phyloP scores from a whole-genome alignment of 2,329 filamentous ascomycete species.

The Microcyclosporella mali region DNA sequence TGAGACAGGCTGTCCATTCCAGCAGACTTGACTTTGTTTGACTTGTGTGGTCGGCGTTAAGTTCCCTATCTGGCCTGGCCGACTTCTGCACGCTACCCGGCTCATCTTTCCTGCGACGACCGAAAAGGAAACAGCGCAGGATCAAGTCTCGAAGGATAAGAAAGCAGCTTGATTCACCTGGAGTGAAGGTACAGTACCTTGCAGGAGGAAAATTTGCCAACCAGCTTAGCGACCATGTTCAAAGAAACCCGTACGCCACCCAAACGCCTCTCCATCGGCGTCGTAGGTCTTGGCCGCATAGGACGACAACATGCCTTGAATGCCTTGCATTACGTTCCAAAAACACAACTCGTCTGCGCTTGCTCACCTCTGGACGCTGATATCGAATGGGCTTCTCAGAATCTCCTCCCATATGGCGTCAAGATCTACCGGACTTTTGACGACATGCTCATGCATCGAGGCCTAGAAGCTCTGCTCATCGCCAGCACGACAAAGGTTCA shows the following conservation, averaged over 20 bases:
- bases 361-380: slow-evolving; percentile 36
- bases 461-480: slow-evolving; percentile 50
- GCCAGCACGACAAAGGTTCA: slow-evolving; percentile 51
- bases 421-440: slow-evolving; percentile 50
- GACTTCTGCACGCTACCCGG: no score
- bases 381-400: slow-evolving; percentile 41
- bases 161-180: no score
- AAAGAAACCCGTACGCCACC: background rate
- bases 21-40: no score
- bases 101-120: no score
- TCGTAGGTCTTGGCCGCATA: slow-evolving; percentile 15
- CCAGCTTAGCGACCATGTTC: no score
- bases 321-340: slow-evolving; percentile 40
- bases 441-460: slow-evolving; percentile 51
- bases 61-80: no score
- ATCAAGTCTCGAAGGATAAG: no score
- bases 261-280: slow-evolving; percentile 10
- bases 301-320: slow-evolving; percentile 22
- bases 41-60: no score
- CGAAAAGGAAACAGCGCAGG: no score
- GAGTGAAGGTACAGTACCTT: no score
- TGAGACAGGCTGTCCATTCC: no score
- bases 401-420: slow-evolving; percentile 48
- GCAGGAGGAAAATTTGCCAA: no score
- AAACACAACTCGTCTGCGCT: slow-evolving; percentile 39